Evolutionary conservation across 768 basidiomycete genomes (phyloP), one percentile per base, ranked within the genome.

Genomic region (Suillus decipiens): DNA sequence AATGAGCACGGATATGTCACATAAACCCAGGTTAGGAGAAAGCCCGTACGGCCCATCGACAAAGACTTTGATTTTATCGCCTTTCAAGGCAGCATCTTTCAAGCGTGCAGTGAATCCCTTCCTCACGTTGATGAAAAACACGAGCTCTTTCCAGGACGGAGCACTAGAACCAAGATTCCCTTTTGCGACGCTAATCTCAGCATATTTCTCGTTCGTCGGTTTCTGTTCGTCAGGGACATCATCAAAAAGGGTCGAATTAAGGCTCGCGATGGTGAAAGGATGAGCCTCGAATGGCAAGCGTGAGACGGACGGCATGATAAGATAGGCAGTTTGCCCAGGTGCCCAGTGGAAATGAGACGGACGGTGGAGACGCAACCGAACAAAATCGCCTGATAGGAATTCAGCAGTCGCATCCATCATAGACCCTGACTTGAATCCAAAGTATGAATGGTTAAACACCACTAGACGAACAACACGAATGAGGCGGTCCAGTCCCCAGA

Each of bases 41-140:
- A 73, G 69, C 3, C 84, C 79, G 62, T 86, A 86, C 17, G 85
- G 84, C 1, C 84, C 85, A 57, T 88, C 87, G 1, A 90, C 63
- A 48, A 83, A 77, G 7, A 83, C 84, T 45, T 76, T 76, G 42
- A 83, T 69, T 53, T 70, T 69, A 33, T 68, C 68, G 15, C 70
- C 70, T 24, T 61, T 68, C 34, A 58, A 43, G 11, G 75, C 78
- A 2, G 65, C 71, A 2, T 78, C 68, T 36, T 75, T 67, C 19
- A 86, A 72, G 6, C 78, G 74, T 64, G 77, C 75, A 0, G 88
- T 89, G 70, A 87, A 84, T 0, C 89, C 88, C 24, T 78, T 72
- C 42, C 82, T 76, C 5, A 84, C 84, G 39, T 84, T 78, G 60
- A 88, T 73, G 64, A 89, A 75, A 73, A 89, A 87, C 0, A 76